A percentile compares a stretch with the other conserved stretches of the same genome.
Evolutionary conservation across 1,284 basidiomycete genomes (phyloP).

Genomic region (Pholiota adiposa): DNA sequence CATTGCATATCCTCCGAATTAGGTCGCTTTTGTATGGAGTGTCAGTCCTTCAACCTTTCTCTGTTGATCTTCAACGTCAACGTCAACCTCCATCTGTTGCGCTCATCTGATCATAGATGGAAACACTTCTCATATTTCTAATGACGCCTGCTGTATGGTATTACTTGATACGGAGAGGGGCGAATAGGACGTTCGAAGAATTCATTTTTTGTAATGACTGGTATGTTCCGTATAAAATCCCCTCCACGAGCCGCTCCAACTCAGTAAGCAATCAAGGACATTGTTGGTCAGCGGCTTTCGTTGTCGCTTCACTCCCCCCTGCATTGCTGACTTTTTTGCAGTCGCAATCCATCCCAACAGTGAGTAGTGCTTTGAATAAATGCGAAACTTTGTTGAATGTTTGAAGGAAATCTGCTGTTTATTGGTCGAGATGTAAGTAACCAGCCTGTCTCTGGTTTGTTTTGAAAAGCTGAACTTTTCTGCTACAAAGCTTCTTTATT

Average conservation of each 20-base stretch:
- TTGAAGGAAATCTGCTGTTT: neutral
- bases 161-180: neutral
- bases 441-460: neutral
- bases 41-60: too few species aligned
- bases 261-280: neutral
- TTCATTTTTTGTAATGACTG: conserved; percentile 10
- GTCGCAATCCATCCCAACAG: neutral
- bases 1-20: too few species aligned
- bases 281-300: neutral
- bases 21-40: too few species aligned
- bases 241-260: neutral
- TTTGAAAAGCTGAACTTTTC: neutral
- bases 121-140: neutral
- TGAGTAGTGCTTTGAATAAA: neutral
- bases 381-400: neutral
- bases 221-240: neutral
- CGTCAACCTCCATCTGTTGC: too few species aligned
- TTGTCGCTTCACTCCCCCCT: neutral
- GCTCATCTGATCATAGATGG: too few species aligned
- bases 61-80: too few species aligned
- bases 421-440: neutral
- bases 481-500: neutral
- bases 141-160: neutral
- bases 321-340: neutral
- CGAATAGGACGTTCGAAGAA: conserved; percentile 1